Base-by-base conservation (phyloP, 176 grass and related monocot species). In the Otatea glauca region DNA sequence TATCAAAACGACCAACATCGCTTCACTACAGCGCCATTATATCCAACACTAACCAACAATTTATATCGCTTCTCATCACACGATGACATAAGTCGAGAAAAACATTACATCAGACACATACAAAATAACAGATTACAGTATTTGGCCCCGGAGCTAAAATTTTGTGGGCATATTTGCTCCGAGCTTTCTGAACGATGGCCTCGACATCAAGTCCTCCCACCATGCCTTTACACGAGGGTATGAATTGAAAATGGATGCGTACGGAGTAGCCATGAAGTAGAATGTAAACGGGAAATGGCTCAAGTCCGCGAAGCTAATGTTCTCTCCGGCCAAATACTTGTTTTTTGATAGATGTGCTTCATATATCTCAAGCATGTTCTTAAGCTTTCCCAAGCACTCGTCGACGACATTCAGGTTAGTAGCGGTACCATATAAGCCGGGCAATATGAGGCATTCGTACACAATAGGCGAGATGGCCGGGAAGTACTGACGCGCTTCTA, bases 401-500 rank as follows among this genome's bases (percentile, higher is more conserved):
- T 86, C 84, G 29, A 91, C 81, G n/a, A 84, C 49, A 21, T 13
- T 38, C 68, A 84, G 84, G 75, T 91, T 74, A 15, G 72, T 51
- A 13, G 20, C 59, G 70, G 21, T 44, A 21, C 85, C 84, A 27
- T 70, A 27, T 50, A 72, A 43, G 25, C 4, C 5, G 3, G 65
- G 56, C 11, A 72, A 41, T 44, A 84, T 15, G 0, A 81, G 9
- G 89, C 21, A 70, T 64, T 91, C 34, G 23, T 21, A 56, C 32
- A 88, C 41, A 50, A 91, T 72, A 42, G 66, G 5, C 5, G 37
- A 17, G 0, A 35, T 0, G 0, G 72, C 21, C 0, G 83, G 73
- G 5, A 10, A 7, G 83, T 55, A 76, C 17, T 77, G 73, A 32
- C 59, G 83, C 3, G 83, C 72, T 35, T 68, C 48, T 9, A 7